Percentiles rank a stretch among this genome's conserved stretches.
Conservation (phyloP, 129 eudicot species). For the Rutidosis leptorrhynchoides region DNA sequence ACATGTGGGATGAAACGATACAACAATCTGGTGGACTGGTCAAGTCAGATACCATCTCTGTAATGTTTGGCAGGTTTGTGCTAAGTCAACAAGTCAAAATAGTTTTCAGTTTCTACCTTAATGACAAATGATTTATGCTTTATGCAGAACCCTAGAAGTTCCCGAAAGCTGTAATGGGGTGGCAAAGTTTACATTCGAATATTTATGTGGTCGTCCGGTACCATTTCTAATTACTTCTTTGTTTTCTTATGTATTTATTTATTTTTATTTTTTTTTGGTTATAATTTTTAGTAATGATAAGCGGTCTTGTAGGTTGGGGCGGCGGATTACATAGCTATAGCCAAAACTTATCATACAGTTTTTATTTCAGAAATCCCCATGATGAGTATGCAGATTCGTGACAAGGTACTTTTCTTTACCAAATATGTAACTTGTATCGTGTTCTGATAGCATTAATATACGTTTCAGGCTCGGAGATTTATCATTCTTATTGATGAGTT, state of each 20-base stretch:
- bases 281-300: constrained; percentile 16
- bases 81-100: constrained; percentile 16
- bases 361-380: constrained; percentile 81
- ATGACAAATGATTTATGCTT: constrained; percentile 20
- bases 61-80: constrained; percentile 95
- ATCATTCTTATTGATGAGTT: constrained; percentile 91
- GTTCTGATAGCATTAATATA: constrained; percentile 10
- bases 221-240: constrained; percentile 14
- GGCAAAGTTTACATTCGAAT: constrained; percentile 80
- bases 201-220: constrained; percentile 94
- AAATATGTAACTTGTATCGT: not conserved
- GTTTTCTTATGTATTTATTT: not conserved
- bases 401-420: constrained; percentile 55
- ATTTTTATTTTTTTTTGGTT: not conserved
- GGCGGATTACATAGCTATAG: constrained; percentile 93
- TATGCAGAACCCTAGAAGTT: constrained; percentile 72
- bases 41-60: constrained; percentile 53
- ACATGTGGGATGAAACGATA: constrained; percentile 54
- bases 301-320: constrained; percentile 69
- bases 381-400: constrained; percentile 98
- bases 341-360: constrained; percentile 77
- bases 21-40: constrained; percentile 49
- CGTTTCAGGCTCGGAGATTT: constrained; percentile 90
- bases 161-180: constrained; percentile 86
- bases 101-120: constrained; percentile 2